Evolutionary conservation across 345 rosid genomes (phyloP).

Genomic region (Populus pruinosa): DNA sequence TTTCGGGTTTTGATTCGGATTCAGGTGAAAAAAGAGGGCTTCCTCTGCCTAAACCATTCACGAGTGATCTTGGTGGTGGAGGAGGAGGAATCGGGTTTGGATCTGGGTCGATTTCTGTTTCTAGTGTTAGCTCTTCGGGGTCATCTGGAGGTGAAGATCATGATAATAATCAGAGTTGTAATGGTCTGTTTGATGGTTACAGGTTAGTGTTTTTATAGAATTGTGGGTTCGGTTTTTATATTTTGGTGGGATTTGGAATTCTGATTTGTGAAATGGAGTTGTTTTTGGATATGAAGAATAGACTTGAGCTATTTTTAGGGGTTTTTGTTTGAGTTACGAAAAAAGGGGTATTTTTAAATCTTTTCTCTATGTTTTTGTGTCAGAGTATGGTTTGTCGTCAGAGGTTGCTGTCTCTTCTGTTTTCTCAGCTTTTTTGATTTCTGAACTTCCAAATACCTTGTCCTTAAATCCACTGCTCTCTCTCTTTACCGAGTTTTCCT

Average conservation of each 20-base stretch:
- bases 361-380: constrained; percentile 12
- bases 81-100: constrained; percentile 29
- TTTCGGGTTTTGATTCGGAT: constrained; percentile 74
- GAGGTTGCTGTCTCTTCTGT: constrained; percentile 11
- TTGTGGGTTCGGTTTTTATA: not conserved
- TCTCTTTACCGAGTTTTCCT: not conserved
- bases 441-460: not conserved
- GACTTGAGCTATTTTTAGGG: not conserved
- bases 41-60: constrained; percentile 75
- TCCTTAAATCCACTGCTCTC: not conserved
- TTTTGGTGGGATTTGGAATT: not conserved
- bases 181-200: constrained; percentile 22
- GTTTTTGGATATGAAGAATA: not conserved
- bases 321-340: not conserved
- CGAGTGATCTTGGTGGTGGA: constrained; percentile 29
- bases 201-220: constrained; percentile 40
- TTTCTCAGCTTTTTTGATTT: constrained; percentile 10
- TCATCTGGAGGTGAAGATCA: constrained; percentile 71
- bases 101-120: constrained; percentile 65
- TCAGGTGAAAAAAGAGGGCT: constrained; percentile 51
- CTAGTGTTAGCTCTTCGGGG: constrained; percentile 82
- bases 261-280: not conserved
- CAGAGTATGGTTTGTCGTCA: constrained; percentile 19
- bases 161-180: constrained; percentile 35
- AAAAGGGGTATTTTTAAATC: not conserved